Evolutionary conservation across 177 flowering plant genomes (phyloP).

Genomic region (Vitis hybrid): DNA sequence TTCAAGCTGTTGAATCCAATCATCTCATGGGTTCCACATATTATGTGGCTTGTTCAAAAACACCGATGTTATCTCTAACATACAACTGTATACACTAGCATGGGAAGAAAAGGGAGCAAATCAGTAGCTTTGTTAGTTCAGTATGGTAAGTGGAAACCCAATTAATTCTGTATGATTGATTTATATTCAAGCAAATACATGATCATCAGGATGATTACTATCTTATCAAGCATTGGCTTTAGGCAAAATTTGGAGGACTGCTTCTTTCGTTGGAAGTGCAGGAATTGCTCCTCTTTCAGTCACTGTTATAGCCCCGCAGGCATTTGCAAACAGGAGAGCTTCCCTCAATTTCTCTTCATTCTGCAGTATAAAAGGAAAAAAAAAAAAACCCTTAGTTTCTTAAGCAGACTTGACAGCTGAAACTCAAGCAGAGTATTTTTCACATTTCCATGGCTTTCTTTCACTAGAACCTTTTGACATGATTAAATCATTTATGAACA

Average conservation of each 20-base stretch:
- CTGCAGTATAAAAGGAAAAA: slow-evolving; percentile 27
- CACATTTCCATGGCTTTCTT: too few species aligned
- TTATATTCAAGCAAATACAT: neutral
- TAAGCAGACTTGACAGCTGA: too few species aligned
- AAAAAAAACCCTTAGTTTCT: too few species aligned
- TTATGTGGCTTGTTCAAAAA: too few species aligned
- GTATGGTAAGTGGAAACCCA: neutral
- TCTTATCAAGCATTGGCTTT: slow-evolving; percentile 20
- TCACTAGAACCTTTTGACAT: too few species aligned
- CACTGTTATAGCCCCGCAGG: slow-evolving; percentile 74
- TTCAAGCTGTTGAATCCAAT: too few species aligned
- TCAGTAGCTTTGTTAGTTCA: neutral
- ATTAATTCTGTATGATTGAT: neutral
- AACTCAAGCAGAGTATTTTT: too few species aligned
- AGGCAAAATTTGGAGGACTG: slow-evolving; percentile 38
- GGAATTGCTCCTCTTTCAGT: slow-evolving; percentile 76
- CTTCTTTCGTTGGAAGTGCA: slow-evolving; percentile 68
- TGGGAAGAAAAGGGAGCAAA: neutral
- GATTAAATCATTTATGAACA: too few species aligned
- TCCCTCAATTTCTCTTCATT: slow-evolving; percentile 54
- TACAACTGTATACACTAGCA: too few species aligned
- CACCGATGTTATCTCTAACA: too few species aligned
- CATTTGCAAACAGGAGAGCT: slow-evolving; percentile 70
- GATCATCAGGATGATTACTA: neutral
- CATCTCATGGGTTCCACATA: too few species aligned